These are phyloP conservation scores for Parathielavia appendiculata DNA, from an alignment of 495 filamentous ascomycete species.

Conservation along the genomic window DNA sequence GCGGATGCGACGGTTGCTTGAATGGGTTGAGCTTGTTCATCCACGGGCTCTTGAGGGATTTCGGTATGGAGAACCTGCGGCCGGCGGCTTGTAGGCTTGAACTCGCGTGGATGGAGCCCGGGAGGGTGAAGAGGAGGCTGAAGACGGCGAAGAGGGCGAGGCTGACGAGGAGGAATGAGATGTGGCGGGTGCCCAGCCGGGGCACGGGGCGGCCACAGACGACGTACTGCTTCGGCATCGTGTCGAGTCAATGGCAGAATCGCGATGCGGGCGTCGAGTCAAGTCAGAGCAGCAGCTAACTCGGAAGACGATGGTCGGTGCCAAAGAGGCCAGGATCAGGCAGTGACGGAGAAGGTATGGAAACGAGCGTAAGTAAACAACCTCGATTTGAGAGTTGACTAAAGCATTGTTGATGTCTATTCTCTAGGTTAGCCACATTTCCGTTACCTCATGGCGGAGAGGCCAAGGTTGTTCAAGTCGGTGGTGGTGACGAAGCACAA, in stretches of 20 bases:
- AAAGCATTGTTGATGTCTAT: too few species aligned
- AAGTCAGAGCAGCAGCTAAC: too few species aligned
- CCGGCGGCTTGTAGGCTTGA: slow-evolving; percentile 36
- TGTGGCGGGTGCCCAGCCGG: slow-evolving; percentile 39
- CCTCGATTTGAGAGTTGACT: too few species aligned
- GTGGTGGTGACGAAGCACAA: background rate
- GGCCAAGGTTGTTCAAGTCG: too few species aligned
- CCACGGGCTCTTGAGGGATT: slow-evolving; percentile 41
- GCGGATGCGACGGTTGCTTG: slow-evolving; percentile 65
- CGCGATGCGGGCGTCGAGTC: too few species aligned
- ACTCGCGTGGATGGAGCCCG: slow-evolving; percentile 37
- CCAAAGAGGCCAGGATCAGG: too few species aligned
- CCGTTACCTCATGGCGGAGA: too few species aligned
- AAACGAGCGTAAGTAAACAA: too few species aligned
- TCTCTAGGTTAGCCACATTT: too few species aligned
- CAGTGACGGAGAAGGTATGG: too few species aligned
- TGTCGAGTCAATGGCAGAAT: background rate
- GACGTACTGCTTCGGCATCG: slow-evolving; percentile 51
- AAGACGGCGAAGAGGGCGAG: slow-evolving; percentile 42
- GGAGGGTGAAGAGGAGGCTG: slow-evolving; percentile 46
- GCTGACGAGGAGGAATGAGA: slow-evolving; percentile 42
- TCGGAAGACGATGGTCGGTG: too few species aligned
- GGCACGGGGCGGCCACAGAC: slow-evolving; percentile 43
- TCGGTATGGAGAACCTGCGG: slow-evolving; percentile 41
- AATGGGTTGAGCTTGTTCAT: slow-evolving; percentile 52